Evolutionary conservation across 345 rosid genomes (phyloP).

Genomic region (Clarkia xantiana): DNA sequence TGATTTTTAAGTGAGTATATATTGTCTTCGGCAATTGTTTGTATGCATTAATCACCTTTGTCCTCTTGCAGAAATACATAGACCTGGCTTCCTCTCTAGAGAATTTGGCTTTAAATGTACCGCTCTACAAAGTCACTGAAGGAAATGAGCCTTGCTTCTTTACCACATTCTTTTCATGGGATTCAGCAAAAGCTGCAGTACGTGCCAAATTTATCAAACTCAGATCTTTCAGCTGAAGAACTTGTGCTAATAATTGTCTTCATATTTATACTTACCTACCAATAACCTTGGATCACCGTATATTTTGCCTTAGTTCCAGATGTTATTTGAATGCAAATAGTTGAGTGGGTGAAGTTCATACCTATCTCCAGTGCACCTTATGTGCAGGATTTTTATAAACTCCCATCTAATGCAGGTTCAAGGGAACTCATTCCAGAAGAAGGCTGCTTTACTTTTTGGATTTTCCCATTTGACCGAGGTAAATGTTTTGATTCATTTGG

Average conservation of each 20-base stretch:
- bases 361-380: too few relatives aligned
- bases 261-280: too few relatives aligned
- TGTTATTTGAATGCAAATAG: too few relatives aligned
- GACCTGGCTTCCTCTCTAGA: constrained; percentile 68
- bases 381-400: not conserved
- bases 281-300: too few relatives aligned
- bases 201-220: constrained; percentile 9
- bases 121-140: constrained; percentile 78
- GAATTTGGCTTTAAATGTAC: constrained; percentile 71
- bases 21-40: not conserved
- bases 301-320: too few relatives aligned
- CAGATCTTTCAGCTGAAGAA: not conserved
- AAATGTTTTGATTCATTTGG: constrained; percentile 7
- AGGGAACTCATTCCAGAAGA: constrained; percentile 97
- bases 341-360: too few relatives aligned
- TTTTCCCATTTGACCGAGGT: constrained; percentile 65
- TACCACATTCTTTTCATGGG: constrained; percentile 85
- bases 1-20: constrained; percentile 1
- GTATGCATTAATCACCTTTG: not conserved
- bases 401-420: constrained; percentile 32
- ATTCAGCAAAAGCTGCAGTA: constrained; percentile 68
- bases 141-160: constrained; percentile 97
- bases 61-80: constrained; percentile 55
- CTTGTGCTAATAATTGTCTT: too few relatives aligned
- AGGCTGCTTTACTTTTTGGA: constrained; percentile 76